A percentile compares a stretch with the other conserved stretches of the same genome.
Evolutionary conservation across 345 rosid genomes (phyloP).

Genomic region (Clausena lansium): DNA sequence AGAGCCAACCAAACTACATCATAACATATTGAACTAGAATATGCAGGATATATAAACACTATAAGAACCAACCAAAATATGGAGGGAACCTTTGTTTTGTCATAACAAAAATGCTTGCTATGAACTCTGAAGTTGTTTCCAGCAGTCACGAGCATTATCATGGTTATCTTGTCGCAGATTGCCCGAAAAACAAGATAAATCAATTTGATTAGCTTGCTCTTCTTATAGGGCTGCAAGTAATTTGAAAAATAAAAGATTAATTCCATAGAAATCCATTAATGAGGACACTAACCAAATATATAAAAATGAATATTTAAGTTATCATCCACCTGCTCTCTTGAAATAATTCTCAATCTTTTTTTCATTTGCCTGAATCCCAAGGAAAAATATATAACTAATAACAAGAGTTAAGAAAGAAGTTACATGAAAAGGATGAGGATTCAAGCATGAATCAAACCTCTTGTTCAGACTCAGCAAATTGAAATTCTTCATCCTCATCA

Average conservation of each 20-base stretch:
- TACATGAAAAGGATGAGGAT: not conserved
- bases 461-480: slow-evolving; percentile 80
- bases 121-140: slow-evolving; percentile 97
- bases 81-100: slow-evolving; percentile 74
- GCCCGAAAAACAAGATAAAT: slow-evolving; percentile 81
- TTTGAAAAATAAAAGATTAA: slow-evolving; percentile 15
- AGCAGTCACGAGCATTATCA: slow-evolving; percentile 85
- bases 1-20: slow-evolving; percentile 7
- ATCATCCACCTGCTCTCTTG: slow-evolving; percentile 61
- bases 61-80: slow-evolving; percentile 14
- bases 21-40: not conserved
- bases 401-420: not conserved
- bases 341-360: slow-evolving; percentile 45
- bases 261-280: not conserved
- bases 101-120: slow-evolving; percentile 78
- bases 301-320: slow-evolving; percentile 11
- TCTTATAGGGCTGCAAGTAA: slow-evolving; percentile 56
- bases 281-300: not conserved
- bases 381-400: slow-evolving; percentile 31
- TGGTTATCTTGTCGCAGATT: slow-evolving; percentile 80
- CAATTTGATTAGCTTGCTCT: slow-evolving; percentile 67
- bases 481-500: slow-evolving; percentile 95
- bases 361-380: slow-evolving; percentile 44
- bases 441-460: slow-evolving; percentile 48
- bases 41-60: not conserved